phyloP scores from a whole-genome alignment of 805 yeast genomes.

The Kregervanrija pseudodelftensis region DNA sequence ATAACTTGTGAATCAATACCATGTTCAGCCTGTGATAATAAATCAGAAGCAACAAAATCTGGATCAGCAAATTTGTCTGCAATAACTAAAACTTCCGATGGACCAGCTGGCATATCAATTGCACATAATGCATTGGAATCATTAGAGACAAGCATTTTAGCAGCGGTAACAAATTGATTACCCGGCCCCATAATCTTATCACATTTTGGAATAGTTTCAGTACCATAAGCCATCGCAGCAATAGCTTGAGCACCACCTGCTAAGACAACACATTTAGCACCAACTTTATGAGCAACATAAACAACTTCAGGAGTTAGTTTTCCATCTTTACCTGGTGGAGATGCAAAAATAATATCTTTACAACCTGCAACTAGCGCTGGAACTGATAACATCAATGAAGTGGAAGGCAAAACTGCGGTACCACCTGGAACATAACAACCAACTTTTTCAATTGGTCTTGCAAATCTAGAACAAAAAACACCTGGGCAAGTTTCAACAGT shows the following conservation, averaged over 20 bases:
- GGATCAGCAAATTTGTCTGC: conserved; percentile 87
- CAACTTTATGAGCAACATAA: conserved; percentile 93
- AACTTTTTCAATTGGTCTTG: conserved; percentile 89
- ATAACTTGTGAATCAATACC: conserved; percentile 98
- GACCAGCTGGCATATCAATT: conserved; percentile 99
- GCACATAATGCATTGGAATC: conserved; percentile 93
- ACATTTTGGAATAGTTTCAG: conserved; percentile 84
- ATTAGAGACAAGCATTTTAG: conserved; percentile 94
- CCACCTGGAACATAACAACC: conserved; percentile 99
- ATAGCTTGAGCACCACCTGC: conserved; percentile 99
- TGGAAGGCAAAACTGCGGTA: conserved; percentile 95
- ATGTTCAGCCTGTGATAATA: conserved; percentile 97
- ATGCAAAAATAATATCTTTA: conserved; percentile 82
- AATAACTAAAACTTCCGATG: conserved; percentile 94
- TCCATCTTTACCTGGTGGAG: conserved; percentile 94
- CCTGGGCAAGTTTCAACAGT: conserved; percentile 92
- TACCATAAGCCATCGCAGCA: conserved; percentile 98
- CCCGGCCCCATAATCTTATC: conserved; percentile 99
- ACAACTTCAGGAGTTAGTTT: conserved; percentile 94
- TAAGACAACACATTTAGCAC: conserved; percentile 81
- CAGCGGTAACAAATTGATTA: conserved; percentile 98
- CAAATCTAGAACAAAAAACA: conserved; percentile 87
- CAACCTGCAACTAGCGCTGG: conserved; percentile 99
- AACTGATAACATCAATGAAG: conserved; percentile 96
- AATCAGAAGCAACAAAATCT: conserved; percentile 94